These are phyloP conservation scores for grape (Vitis vinifera) DNA, from an alignment of 164 flowering plant genomes.

Conservation along the genomic window DNA sequence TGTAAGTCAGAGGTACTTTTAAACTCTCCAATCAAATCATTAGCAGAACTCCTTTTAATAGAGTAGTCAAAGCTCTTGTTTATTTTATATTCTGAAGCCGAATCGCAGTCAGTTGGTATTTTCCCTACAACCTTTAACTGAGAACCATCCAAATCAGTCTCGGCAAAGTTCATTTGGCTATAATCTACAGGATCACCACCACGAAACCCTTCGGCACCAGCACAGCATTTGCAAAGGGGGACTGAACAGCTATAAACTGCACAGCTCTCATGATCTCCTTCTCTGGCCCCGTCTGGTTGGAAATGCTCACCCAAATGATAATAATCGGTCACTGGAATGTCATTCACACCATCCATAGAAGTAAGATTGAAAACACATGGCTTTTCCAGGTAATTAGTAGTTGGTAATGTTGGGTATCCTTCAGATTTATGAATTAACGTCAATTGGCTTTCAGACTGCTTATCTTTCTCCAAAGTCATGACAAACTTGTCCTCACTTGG, in stretches of 20 bases:
- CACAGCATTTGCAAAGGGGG: constrained; percentile 34
- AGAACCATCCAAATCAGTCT: constrained; percentile 20
- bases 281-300: constrained; percentile 12
- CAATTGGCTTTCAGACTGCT: constrained; percentile 17
- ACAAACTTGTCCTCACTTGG: constrained; percentile 82
- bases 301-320: constrained; percentile 24
- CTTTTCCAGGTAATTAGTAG: constrained; percentile 33
- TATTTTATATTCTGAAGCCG: constrained; percentile 9
- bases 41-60: constrained; percentile 2
- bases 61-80: constrained; percentile 14
- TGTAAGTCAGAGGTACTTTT: constrained; percentile 16
- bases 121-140: constrained; percentile 22
- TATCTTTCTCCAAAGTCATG: constrained; percentile 40
- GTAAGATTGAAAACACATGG: constrained; percentile 21
- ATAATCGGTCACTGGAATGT: constrained; percentile 21
- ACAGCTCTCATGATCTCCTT: constrained; percentile 10
- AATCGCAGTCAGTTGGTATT: constrained; percentile 19
- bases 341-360: constrained; percentile 19
- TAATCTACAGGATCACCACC: constrained; percentile 15
- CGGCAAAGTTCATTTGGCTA: constrained; percentile 26
- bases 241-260: constrained; percentile 17
- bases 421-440: constrained; percentile 22
- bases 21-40: constrained; percentile 14
- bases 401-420: constrained; percentile 28
- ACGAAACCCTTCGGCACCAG: constrained; percentile 19